Conservation (phyloP, 2,329 filamentous ascomycete species). For the Apiospora saccharicola region DNA sequence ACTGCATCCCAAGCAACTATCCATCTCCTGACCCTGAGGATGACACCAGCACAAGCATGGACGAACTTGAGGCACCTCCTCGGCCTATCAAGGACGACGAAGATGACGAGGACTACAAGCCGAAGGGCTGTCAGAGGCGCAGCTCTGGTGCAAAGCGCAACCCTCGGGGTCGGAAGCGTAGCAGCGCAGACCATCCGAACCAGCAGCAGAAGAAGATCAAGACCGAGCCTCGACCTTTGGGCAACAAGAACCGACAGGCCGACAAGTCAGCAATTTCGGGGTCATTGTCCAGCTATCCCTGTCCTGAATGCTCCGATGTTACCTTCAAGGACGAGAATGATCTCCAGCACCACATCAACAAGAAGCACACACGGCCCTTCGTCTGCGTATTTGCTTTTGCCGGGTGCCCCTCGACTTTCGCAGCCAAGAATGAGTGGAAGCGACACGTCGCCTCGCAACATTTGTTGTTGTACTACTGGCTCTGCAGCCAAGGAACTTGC, state of each 20-base stretch:
- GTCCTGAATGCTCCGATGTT: slow-evolving; percentile 46
- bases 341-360: slow-evolving; percentile 59
- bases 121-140: slow-evolving; percentile 34
- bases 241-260: slow-evolving; percentile 29
- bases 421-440: slow-evolving; percentile 95
- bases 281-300: slow-evolving; percentile 40
- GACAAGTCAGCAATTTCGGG: slow-evolving; percentile 32
- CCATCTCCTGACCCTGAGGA: slow-evolving; percentile 33
- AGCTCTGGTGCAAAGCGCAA: slow-evolving; percentile 29
- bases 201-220: slow-evolving; percentile 37
- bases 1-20: slow-evolving; percentile 31
- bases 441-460: slow-evolving; percentile 85
- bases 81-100: slow-evolving; percentile 35
- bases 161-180: slow-evolving; percentile 37
- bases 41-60: slow-evolving; percentile 33
- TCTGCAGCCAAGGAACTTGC: slow-evolving; percentile 73
- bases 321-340: slow-evolving; percentile 54
- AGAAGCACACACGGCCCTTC: slow-evolving; percentile 68
- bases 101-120: slow-evolving; percentile 37
- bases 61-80: slow-evolving; percentile 31
- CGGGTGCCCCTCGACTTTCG: slow-evolving; percentile 76
- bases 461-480: slow-evolving; percentile 75
- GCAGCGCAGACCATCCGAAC: slow-evolving; percentile 28
- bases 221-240: slow-evolving; percentile 31
- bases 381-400: slow-evolving; percentile 81